Evolutionary conservation across 495 filamentous ascomycete species (phyloP).

Genomic region (Neurospora sp.): DNA sequence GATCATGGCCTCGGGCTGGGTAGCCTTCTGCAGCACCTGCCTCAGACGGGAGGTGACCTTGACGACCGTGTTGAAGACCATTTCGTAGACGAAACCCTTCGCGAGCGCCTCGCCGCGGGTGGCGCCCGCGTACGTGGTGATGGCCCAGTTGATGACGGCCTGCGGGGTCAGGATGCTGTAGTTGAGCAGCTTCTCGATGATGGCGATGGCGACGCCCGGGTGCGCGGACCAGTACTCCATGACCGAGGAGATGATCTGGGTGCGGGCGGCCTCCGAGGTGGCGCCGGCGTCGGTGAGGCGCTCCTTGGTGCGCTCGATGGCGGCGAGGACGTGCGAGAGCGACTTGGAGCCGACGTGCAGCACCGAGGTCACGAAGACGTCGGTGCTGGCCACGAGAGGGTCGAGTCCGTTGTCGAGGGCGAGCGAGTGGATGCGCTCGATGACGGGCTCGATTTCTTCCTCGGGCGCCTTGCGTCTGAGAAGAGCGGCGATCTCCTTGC

Average conservation of each 20-base stretch:
- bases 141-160: slow-evolving; percentile 80
- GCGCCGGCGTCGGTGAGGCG: slow-evolving; percentile 70
- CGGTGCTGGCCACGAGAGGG: slow-evolving; percentile 71
- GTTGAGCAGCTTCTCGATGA: slow-evolving; percentile 95
- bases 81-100: slow-evolving; percentile 71
- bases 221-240: slow-evolving; percentile 91
- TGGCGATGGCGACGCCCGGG: slow-evolving; percentile 83
- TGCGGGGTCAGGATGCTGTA: slow-evolving; percentile 84
- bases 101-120: slow-evolving; percentile 57
- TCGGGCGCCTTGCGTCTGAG: slow-evolving; percentile 76
- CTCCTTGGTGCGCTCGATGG: slow-evolving; percentile 93
- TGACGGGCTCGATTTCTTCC: slow-evolving; percentile 65
- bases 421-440: slow-evolving; percentile 65
- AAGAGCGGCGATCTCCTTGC: slow-evolving; percentile 63
- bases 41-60: slow-evolving; percentile 89
- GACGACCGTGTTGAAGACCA: slow-evolving; percentile 74
- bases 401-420: slow-evolving; percentile 61
- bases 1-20: slow-evolving; percentile 25
- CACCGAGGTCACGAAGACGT: slow-evolving; percentile 86
- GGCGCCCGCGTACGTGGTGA: slow-evolving; percentile 42
- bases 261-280: slow-evolving; percentile 58
- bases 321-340: slow-evolving; percentile 88
- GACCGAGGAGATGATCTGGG: slow-evolving; percentile 83
- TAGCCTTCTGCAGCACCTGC: slow-evolving; percentile 57
- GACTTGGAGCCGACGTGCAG: slow-evolving; percentile 90